These are phyloP conservation scores for Penicillium capsulatum DNA, from an alignment of 2,329 filamentous ascomycete genomes.

Conservation along the genomic window DNA sequence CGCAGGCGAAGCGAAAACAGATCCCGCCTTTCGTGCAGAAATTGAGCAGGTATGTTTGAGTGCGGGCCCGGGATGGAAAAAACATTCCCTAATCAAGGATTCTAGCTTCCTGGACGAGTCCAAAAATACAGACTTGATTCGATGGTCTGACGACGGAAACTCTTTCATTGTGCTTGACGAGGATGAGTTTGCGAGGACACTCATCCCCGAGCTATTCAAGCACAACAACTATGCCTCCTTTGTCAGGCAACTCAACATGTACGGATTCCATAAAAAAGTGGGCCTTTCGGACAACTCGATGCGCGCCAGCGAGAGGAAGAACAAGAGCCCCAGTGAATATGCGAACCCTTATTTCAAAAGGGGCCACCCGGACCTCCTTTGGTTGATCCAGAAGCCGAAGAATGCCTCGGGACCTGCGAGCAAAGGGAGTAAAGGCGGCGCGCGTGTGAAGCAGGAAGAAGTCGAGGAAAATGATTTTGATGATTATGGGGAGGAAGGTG, in stretches of 20 bases:
- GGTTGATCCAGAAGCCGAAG: conserved; percentile 95
- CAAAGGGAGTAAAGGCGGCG: conserved; percentile 47
- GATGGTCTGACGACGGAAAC: conserved; percentile 94
- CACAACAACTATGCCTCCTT: conserved; percentile 77
- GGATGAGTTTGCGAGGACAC: conserved; percentile 73
- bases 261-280: conserved; percentile 66
- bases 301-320: conserved; percentile 93
- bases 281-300: conserved; percentile 95
- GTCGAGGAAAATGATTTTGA: conserved; percentile 64
- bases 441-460: conserved; percentile 51
- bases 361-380: conserved; percentile 84
- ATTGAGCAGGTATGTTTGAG: conserved; percentile 70
- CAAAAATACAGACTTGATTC: conserved; percentile 89
- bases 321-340: conserved; percentile 97
- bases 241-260: conserved; percentile 66
- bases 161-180: conserved; percentile 97
- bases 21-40: conserved; percentile 98
- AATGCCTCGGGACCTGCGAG: conserved; percentile 55
- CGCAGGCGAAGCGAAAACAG: conserved; percentile 84
- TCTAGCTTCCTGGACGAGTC: conserved; percentile 84
- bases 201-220: conserved; percentile 73
- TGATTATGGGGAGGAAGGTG: conserved; percentile 44
- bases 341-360: conserved; percentile 94
- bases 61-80: background rate
- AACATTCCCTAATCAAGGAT: background rate